Percentiles rank a stretch among this genome's conserved stretches.
These are phyloP conservation scores for Polyporus arcularius DNA, from an alignment of 768 basidiomycete species.

Conservation along the genomic window DNA sequence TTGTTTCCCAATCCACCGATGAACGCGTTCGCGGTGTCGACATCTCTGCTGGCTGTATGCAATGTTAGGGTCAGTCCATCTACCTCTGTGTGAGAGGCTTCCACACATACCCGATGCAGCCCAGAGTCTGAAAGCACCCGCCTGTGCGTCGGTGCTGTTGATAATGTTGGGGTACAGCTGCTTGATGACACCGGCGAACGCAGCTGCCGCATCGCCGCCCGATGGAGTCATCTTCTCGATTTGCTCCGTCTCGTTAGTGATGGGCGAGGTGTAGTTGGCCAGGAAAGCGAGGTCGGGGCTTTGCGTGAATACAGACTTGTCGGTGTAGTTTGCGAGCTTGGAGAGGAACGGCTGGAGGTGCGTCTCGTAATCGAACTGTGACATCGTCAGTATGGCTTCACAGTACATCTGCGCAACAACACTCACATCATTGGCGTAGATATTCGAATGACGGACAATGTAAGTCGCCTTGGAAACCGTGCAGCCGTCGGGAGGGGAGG, in stretches of 20 bases:
- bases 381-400: neutral
- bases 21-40: slow-evolving; percentile 16
- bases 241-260: slow-evolving; percentile 20
- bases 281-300: slow-evolving; percentile 13
- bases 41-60: slow-evolving; percentile 12
- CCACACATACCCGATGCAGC: slow-evolving; percentile 13
- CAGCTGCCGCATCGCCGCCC: slow-evolving; percentile 13
- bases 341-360: slow-evolving; percentile 17
- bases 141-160: neutral
- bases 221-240: slow-evolving; percentile 22
- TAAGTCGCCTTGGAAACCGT: slow-evolving; percentile 20
- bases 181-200: slow-evolving; percentile 18
- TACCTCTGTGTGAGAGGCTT: neutral
- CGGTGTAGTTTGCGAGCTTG: slow-evolving; percentile 18
- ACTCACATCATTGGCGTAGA: slow-evolving; percentile 22
- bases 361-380: slow-evolving; percentile 21
- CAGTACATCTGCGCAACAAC: neutral
- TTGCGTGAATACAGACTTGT: slow-evolving; percentile 12
- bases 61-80: neutral
- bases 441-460: slow-evolving; percentile 23
- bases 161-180: slow-evolving; percentile 12
- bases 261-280: slow-evolving; percentile 17
- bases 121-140: slow-evolving; percentile 15
- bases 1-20: slow-evolving; percentile 10
- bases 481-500: slow-evolving; percentile 14